Percentiles rank a stretch among this genome's conserved stretches.
phyloP scores from a whole-genome alignment of 139 green algal species.

The Chlorella sorokiniana region DNA sequence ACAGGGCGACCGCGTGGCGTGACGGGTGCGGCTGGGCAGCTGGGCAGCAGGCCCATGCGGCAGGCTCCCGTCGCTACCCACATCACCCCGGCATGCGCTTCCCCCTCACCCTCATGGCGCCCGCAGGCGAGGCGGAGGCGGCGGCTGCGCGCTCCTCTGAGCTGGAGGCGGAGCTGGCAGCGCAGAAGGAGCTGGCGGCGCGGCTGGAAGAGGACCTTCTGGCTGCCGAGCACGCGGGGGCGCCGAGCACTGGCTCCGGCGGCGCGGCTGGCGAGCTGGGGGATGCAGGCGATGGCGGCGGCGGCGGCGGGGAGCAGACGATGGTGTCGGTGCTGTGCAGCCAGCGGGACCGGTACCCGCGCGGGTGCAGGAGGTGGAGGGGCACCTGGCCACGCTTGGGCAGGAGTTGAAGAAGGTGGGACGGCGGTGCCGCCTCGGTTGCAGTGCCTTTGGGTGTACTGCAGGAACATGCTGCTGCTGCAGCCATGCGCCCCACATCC shows the following conservation, averaged over 20 bases:
- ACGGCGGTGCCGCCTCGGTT: background rate
- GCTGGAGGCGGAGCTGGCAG: constrained; percentile 55
- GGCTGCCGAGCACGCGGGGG: constrained; percentile 32
- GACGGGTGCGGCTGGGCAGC: background rate
- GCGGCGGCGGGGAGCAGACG: constrained; percentile 41
- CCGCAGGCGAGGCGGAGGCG: constrained; percentile 34
- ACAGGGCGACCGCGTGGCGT: too few relatives aligned
- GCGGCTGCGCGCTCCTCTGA: constrained; percentile 8
- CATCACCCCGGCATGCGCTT: background rate
- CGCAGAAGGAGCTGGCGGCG: constrained; percentile 53
- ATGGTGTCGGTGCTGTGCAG: constrained; percentile 83
- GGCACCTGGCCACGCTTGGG: constrained; percentile 43
- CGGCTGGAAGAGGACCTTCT: constrained; percentile 73
- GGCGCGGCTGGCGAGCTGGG: background rate
- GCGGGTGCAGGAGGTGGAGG: constrained; percentile 77
- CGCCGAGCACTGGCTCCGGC: constrained; percentile 6
- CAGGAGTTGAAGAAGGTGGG: constrained; percentile 42
- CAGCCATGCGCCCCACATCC: too few relatives aligned
- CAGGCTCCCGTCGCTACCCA: background rate
- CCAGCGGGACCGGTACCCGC: constrained; percentile 84
- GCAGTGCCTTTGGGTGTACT: background rate
- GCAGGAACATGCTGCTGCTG: constrained; percentile 68
- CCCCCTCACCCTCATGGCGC: background rate
- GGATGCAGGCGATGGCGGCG: background rate
- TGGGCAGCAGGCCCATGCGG: background rate